Conservation (phyloP, 2,329 filamentous ascomycete genomes). For the Periglandula ipomoeae region DNA sequence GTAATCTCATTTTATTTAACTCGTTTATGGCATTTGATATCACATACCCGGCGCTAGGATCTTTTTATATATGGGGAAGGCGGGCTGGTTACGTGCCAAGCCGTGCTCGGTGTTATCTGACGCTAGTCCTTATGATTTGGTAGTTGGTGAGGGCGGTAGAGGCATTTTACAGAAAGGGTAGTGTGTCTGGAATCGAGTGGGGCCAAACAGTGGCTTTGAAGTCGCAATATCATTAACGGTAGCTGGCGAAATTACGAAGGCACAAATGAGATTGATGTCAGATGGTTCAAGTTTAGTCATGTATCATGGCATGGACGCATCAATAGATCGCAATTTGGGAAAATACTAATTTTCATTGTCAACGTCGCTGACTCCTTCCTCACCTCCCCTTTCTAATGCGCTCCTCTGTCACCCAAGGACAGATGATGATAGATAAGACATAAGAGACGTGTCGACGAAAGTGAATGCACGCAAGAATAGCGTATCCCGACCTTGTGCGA, state of each 20-base stretch:
- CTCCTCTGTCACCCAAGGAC: neutral
- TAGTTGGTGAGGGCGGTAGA: neutral
- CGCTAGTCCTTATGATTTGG: too few species aligned
- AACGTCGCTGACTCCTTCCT: neutral
- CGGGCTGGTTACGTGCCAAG: neutral
- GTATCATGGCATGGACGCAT: too few species aligned
- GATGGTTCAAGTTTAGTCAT: too few species aligned
- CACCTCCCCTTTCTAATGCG: neutral
- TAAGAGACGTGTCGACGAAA: conserved; percentile 2
- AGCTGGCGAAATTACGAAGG: too few species aligned
- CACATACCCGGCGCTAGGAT: neutral
- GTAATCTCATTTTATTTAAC: neutral
- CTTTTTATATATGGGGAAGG: neutral
- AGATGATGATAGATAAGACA: neutral
- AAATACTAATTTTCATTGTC: neutral
- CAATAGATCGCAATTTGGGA: too few species aligned
- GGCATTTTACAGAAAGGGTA: too few species aligned
- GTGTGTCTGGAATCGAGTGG: too few species aligned
- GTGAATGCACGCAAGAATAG: neutral
- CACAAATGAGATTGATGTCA: too few species aligned
- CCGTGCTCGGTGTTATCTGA: too few species aligned
- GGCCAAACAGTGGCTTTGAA: too few species aligned
- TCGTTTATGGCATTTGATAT: neutral
- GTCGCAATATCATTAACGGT: too few species aligned
- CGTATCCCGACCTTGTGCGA: neutral